Evolutionary conservation across 1,284 basidiomycete genomes (phyloP).

Genomic region (Apiotrichum domesticum): DNA sequence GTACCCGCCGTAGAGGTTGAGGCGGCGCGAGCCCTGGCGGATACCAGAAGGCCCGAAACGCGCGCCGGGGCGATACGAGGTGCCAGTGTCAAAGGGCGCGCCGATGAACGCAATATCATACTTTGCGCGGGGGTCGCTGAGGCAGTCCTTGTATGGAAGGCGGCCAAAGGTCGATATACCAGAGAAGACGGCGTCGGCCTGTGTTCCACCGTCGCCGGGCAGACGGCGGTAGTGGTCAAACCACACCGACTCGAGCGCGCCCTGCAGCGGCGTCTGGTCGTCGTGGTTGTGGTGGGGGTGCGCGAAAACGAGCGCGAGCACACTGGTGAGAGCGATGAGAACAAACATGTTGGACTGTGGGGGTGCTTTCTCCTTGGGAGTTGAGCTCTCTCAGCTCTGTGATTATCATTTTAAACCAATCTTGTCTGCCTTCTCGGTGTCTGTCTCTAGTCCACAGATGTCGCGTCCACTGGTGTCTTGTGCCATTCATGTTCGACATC

Average conservation of each 20-base stretch:
- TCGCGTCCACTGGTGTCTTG: no score
- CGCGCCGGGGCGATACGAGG: constrained; percentile 51
- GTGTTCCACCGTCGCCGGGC: constrained; percentile 6
- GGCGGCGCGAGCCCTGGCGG: constrained; percentile 45
- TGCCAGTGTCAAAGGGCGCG: constrained; percentile 63
- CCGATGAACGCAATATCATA: constrained; percentile 56
- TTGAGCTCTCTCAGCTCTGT: no score
- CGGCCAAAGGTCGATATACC: constrained; percentile 43
- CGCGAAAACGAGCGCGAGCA: neutral
- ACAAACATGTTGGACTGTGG: neutral
- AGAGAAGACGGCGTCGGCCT: constrained; percentile 23
- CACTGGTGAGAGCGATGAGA: neutral
- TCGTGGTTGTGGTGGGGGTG: neutral
- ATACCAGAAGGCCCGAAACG: constrained; percentile 77
- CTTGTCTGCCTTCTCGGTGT: no score
- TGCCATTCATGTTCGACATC: no score
- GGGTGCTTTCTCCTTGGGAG: no score
- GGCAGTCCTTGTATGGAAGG: constrained; percentile 34
- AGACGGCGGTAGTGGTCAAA: constrained; percentile 1
- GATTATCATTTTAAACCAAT: no score
- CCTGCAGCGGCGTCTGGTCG: constrained; percentile 2
- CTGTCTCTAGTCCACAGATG: no score
- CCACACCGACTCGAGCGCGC: constrained; percentile 4
- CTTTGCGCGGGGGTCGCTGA: constrained; percentile 40
- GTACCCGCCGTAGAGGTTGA: constrained; percentile 27